A percentile compares a stretch with the other conserved stretches of the same genome.
These are phyloP conservation scores for Orbilia blumenaviensis DNA, from an alignment of 2,329 filamentous ascomycete genomes.

Conservation along the genomic window DNA sequence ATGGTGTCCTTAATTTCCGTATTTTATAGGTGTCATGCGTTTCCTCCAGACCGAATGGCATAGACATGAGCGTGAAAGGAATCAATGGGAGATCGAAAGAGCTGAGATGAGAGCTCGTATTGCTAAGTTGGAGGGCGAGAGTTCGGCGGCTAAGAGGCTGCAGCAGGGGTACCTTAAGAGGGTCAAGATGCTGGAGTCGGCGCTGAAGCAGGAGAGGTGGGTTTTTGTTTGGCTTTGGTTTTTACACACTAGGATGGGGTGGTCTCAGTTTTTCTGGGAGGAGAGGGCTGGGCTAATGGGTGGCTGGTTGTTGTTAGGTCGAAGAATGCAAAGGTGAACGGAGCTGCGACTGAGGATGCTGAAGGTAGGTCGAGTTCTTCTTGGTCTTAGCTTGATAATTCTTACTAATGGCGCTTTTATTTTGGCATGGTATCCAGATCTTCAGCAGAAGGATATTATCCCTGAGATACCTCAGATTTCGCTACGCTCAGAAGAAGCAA, in stretches of 20 bases:
- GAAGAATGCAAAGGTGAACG: slow-evolving; percentile 45
- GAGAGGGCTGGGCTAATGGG: neutral
- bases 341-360: slow-evolving; percentile 18
- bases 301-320: slow-evolving; percentile 16
- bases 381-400: neutral
- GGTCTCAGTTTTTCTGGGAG: too few species aligned
- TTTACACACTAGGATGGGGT: too few species aligned
- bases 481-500: slow-evolving; percentile 44
- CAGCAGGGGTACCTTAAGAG: slow-evolving; percentile 58
- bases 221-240: neutral
- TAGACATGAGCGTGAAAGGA: slow-evolving; percentile 94
- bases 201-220: slow-evolving; percentile 58
- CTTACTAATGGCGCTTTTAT: neutral
- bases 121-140: slow-evolving; percentile 89
- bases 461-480: slow-evolving; percentile 40
- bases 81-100: slow-evolving; percentile 98
- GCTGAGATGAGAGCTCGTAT: slow-evolving; percentile 99
- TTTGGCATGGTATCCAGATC: neutral
- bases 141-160: slow-evolving; percentile 71
- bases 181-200: slow-evolving; percentile 60
- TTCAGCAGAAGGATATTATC: slow-evolving; percentile 27
- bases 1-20: neutral
- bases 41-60: slow-evolving; percentile 99
- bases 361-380: slow-evolving; percentile 8
- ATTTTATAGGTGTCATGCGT: slow-evolving; percentile 85